These are phyloP conservation scores for Hebeloma cylindrosporum DNA, from an alignment of 768 basidiomycete species.

Conservation along the genomic window DNA sequence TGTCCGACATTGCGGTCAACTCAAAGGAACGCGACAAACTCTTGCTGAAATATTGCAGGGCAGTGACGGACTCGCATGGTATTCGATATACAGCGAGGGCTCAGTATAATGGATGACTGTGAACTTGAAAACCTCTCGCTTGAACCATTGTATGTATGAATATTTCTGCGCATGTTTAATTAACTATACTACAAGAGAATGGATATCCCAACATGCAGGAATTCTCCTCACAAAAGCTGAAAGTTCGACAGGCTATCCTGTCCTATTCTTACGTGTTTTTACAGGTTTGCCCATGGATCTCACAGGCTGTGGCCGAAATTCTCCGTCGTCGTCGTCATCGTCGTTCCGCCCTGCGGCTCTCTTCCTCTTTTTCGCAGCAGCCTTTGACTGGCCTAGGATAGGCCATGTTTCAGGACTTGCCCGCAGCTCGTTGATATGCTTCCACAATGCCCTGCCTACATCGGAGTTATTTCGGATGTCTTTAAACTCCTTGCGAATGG, in stretches of 20 bases:
- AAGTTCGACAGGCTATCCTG: conserved; percentile 6
- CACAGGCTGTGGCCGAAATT: conserved; percentile 49
- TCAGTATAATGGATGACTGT: conserved; percentile 55
- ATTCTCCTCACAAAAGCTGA: too few species aligned
- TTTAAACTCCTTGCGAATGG: conserved; percentile 53
- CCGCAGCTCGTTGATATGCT: conserved; percentile 43
- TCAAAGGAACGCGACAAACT: conserved; percentile 86
- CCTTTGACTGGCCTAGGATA: conserved; percentile 22
- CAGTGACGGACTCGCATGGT: conserved; percentile 66
- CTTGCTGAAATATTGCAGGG: conserved; percentile 81
- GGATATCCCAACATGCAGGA: too few species aligned
- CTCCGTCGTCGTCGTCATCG: conserved; percentile 40
- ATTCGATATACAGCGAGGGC: conserved; percentile 75
- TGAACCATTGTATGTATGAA: too few species aligned
- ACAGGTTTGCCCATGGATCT: conserved; percentile 35
- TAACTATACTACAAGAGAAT: too few species aligned
- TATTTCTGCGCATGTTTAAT: too few species aligned
- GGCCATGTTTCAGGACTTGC: conserved; percentile 26
- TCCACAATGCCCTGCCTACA: conserved; percentile 60
- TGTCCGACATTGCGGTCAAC: conserved; percentile 80
- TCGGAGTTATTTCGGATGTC: conserved; percentile 66
- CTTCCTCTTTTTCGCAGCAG: conserved; percentile 28
- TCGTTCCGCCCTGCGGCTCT: conserved; percentile 26
- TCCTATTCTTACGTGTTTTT: conserved; percentile 42
- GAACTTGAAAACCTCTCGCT: too few species aligned